Evolutionary conservation across 2,329 filamentous ascomycete species (phyloP).

Genomic region (Penicillium sp.): DNA sequence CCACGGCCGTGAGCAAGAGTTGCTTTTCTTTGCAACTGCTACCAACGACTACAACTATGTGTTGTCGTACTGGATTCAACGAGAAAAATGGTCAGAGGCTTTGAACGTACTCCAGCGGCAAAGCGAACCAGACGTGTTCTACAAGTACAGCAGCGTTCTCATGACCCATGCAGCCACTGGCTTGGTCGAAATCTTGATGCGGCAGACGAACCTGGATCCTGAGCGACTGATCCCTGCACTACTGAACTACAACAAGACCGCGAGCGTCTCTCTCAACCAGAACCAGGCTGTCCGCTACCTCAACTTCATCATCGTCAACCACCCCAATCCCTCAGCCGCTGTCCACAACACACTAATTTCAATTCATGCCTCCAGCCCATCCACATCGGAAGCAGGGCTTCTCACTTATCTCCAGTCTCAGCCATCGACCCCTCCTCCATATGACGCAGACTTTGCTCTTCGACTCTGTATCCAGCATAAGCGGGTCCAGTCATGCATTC

Average conservation of each 20-base stretch:
- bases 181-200: constrained; percentile 92
- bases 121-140: constrained; percentile 89
- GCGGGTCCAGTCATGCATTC: constrained; percentile 89
- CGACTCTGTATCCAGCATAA: constrained; percentile 93
- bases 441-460: constrained; percentile 94
- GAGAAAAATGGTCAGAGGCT: constrained; percentile 87
- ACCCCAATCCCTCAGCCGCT: constrained; percentile 75
- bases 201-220: constrained; percentile 80
- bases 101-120: constrained; percentile 89
- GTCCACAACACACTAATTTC: constrained; percentile 97
- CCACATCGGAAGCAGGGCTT: constrained; percentile 79
- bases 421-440: constrained; percentile 78
- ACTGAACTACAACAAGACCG: constrained; percentile 83
- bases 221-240: constrained; percentile 90
- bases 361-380: constrained; percentile 86
- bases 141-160: constrained; percentile 94
- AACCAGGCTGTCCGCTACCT: constrained; percentile 96
- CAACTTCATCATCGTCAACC: constrained; percentile 85
- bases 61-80: constrained; percentile 93
- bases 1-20: constrained; percentile 89
- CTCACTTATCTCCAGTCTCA: constrained; percentile 89
- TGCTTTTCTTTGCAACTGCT: constrained; percentile 86
- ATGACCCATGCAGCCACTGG: constrained; percentile 86
- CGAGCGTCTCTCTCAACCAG: constrained; percentile 65
- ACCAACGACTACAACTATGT: constrained; percentile 94